phyloP scores from a whole-genome alignment of 257 asterid species.

The Mitragyna speciosa region DNA sequence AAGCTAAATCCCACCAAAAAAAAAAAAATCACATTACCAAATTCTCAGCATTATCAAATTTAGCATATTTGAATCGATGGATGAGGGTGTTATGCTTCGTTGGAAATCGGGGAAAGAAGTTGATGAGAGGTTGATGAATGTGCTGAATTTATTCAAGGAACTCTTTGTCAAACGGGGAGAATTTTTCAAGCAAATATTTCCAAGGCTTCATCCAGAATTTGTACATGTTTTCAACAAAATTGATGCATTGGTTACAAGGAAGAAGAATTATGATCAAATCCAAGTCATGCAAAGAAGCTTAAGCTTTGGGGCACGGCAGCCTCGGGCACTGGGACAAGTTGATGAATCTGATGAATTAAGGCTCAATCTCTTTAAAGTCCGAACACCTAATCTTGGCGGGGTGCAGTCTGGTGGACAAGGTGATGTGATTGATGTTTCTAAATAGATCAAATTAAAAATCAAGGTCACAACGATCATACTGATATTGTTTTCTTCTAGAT shows the following conservation, averaged over 20 bases:
- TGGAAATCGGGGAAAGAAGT: background rate
- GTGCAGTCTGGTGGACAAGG: background rate
- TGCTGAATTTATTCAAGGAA: constrained; percentile 11
- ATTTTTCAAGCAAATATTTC: constrained; percentile 19
- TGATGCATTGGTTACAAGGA: background rate
- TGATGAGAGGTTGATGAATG: constrained; percentile 12
- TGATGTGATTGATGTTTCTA: constrained; percentile 10
- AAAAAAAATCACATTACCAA: background rate
- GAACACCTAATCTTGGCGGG: constrained; percentile 2
- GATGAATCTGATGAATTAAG: constrained; percentile 2
- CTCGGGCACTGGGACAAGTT: background rate
- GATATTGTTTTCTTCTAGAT: no score
- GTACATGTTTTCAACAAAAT: constrained; percentile 15
- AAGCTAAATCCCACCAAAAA: no score
- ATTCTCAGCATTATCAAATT: no score
- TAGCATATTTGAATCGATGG: no score
- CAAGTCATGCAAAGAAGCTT: background rate
- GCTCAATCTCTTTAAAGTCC: constrained; percentile 8
- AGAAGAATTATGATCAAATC: background rate
- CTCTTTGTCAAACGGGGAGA: background rate
- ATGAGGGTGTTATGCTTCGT: no score
- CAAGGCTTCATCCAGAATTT: constrained; percentile 5
- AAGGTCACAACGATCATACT: no score
- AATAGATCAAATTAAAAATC: background rate
- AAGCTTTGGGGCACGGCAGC: background rate